Evolutionary conservation across 2,329 filamentous ascomycete genomes (phyloP), one percentile per base, ranked within the genome.

Genomic region (Fusarium secorum): DNA sequence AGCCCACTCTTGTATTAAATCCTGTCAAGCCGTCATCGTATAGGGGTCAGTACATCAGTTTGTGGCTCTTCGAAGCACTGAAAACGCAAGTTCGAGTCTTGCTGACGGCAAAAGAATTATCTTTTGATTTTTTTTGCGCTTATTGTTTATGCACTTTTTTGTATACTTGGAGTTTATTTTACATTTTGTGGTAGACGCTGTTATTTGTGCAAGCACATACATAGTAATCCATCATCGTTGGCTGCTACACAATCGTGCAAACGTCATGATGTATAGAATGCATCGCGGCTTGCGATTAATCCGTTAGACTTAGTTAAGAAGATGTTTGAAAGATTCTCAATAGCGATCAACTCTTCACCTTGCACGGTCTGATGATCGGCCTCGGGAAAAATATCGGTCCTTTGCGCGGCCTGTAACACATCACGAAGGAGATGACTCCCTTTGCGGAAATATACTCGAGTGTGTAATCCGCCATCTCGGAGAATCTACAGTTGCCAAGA

Each of bases 31-130:
- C 68, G 68, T 71, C 68, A 71, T 71, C 68, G 68, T 71, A 71
- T 71, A 71, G 68, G 68, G 68, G 68, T 71, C 53, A 70, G 68
- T 70, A 70, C 68, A 70, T 70, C 68, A 70, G 68, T 70, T 70
- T 70, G 68, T 71, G 68, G 68, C 51, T 64, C 38, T 54, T 60
- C 41, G 59, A 71, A 71, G 59, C 68, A 71, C 68, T 71, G 68
- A 71, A 71, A 71, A 71, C 68, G 68, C 68, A 71, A 71, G 68
- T 71, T 71, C 68, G 68, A 71, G 68, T 71, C 68, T 71, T 71
- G 68, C 68, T 71, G 68, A 71, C 68, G 68, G 68, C 68, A 71
- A 33, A 26, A 4, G 5, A 54, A 15, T 65, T 28, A 20, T 41
- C 11, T 71, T 71, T 71, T 57, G 54, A 9, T 0, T 10, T 24